Conservation (phyloP, 2,329 filamentous ascomycete genomes). For the Lasiodiplodia sp. region DNA sequence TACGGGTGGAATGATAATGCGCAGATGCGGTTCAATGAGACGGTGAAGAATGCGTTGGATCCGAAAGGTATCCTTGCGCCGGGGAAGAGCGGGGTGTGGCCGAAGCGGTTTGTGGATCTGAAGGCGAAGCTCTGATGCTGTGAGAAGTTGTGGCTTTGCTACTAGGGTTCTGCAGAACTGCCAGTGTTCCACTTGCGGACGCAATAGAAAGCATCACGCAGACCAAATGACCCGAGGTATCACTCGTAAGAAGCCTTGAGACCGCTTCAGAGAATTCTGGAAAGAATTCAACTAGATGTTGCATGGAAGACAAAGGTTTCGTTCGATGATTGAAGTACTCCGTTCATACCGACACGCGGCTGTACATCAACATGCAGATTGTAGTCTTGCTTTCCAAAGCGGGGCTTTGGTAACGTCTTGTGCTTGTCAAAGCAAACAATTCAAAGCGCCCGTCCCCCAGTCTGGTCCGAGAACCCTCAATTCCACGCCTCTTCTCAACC, state of each 20-base stretch:
- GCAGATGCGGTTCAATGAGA: constrained; percentile 54
- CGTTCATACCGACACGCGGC: too few relatives aligned
- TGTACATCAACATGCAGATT: too few relatives aligned
- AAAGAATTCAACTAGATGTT: too few relatives aligned
- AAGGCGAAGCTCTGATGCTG: constrained; percentile 13
- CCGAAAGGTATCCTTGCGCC: constrained; percentile 46
- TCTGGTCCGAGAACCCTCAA: neutral
- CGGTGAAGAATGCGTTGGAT: constrained; percentile 55
- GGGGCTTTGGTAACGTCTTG: too few relatives aligned
- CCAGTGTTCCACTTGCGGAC: too few relatives aligned
- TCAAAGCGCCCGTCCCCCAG: neutral
- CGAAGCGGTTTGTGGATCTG: constrained; percentile 24
- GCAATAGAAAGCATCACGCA: neutral
- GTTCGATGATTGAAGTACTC: too few relatives aligned
- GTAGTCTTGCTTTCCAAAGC: too few relatives aligned
- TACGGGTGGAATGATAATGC: constrained; percentile 55
- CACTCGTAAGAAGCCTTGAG: too few relatives aligned
- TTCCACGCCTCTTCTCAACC: neutral
- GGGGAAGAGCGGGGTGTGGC: constrained; percentile 38
- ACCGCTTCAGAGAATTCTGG: too few relatives aligned
- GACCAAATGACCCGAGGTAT: neutral
- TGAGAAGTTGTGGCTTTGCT: neutral
- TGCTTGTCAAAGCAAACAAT: neutral
- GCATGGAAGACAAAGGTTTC: too few relatives aligned
- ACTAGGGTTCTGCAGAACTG: neutral